These are phyloP conservation scores for Tetracentron sinense DNA, from an alignment of 164 flowering plant genomes.

Conservation along the genomic window DNA sequence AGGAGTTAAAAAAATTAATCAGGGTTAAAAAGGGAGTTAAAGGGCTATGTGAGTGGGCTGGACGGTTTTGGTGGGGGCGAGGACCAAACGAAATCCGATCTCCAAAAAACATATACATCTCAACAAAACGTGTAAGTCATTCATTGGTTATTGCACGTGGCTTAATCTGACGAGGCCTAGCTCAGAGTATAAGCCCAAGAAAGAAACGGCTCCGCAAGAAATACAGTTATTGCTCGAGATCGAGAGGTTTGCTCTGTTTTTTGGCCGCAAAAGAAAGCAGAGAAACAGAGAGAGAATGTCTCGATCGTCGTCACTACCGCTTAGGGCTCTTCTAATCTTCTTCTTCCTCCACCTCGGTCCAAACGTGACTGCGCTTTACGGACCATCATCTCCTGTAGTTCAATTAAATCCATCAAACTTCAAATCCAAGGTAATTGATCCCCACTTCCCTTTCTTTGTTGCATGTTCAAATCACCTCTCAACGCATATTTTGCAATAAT, in stretches of 20 bases:
- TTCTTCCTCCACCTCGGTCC: conserved; percentile 14
- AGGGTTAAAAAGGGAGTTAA: too few species aligned
- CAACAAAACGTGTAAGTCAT: conserved; percentile 8
- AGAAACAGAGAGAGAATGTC: conserved; percentile 21
- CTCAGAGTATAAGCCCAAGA: not conserved
- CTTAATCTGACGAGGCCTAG: not conserved
- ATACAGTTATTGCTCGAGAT: conserved; percentile 2
- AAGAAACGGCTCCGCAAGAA: not conserved
- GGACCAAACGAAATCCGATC: too few species aligned
- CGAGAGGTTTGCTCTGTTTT: conserved; percentile 1
- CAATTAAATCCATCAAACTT: conserved; percentile 81
- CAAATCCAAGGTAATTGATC: conserved; percentile 73
- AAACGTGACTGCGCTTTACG: conserved; percentile 52
- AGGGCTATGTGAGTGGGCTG: too few species aligned
- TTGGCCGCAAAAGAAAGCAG: conserved; percentile 5
- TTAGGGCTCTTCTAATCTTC: conserved; percentile 9
- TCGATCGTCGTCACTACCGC: conserved; percentile 9
- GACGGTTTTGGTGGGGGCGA: too few species aligned
- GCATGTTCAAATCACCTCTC: not conserved
- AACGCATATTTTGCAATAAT: not conserved
- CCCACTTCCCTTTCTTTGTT: not conserved
- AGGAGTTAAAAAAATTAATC: too few species aligned
- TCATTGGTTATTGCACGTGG: conserved; percentile 32
- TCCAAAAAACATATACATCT: too few species aligned
- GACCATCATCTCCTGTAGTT: conserved; percentile 79